phyloP scores from a whole-genome alignment of 1,139 yeast genomes.

The Nakaseomyces bracarensis region DNA sequence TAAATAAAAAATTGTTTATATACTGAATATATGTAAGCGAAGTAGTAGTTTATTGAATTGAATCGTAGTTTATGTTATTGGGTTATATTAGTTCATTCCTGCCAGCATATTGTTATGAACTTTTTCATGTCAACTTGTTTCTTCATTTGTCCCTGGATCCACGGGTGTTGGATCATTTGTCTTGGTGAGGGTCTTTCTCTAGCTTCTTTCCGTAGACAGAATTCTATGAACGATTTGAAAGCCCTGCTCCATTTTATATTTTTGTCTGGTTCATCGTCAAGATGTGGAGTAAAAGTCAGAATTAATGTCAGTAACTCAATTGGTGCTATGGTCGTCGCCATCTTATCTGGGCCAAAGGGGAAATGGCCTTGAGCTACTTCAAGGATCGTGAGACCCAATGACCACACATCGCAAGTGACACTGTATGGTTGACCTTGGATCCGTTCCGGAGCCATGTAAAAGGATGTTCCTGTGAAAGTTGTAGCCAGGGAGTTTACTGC shows the following conservation, averaged over 20 bases:
- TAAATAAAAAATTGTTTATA: not conserved
- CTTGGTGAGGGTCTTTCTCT: slow-evolving; percentile 81
- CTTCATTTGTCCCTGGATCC: slow-evolving; percentile 70
- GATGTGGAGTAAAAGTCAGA: slow-evolving; percentile 69
- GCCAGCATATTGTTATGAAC: slow-evolving; percentile 79
- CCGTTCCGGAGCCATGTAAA: slow-evolving; percentile 97
- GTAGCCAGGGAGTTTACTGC: slow-evolving; percentile 92
- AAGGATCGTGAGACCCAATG: slow-evolving; percentile 78
- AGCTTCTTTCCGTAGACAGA: slow-evolving; percentile 75
- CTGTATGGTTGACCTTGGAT: slow-evolving; percentile 92
- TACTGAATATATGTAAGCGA: slow-evolving; percentile 1
- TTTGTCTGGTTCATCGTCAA: slow-evolving; percentile 67
- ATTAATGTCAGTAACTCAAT: slow-evolving; percentile 79
- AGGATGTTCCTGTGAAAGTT: slow-evolving; percentile 93
- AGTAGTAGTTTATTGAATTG: too few relatives aligned
- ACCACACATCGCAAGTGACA: slow-evolving; percentile 95
- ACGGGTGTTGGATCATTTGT: slow-evolving; percentile 86
- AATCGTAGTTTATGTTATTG: not conserved
- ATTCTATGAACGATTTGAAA: slow-evolving; percentile 72
- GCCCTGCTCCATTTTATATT: slow-evolving; percentile 76
- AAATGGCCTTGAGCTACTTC: slow-evolving; percentile 89
- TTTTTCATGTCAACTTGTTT: slow-evolving; percentile 77
- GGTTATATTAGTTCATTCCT: slow-evolving; percentile 15
- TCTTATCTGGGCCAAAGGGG: slow-evolving; percentile 46
- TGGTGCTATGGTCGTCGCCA: slow-evolving; percentile 48